A percentile compares a stretch with the other conserved stretches of the same genome.
Evolutionary conservation across 2,329 filamentous ascomycete genomes (phyloP).

Genomic region (Sarocladium oryzae): DNA sequence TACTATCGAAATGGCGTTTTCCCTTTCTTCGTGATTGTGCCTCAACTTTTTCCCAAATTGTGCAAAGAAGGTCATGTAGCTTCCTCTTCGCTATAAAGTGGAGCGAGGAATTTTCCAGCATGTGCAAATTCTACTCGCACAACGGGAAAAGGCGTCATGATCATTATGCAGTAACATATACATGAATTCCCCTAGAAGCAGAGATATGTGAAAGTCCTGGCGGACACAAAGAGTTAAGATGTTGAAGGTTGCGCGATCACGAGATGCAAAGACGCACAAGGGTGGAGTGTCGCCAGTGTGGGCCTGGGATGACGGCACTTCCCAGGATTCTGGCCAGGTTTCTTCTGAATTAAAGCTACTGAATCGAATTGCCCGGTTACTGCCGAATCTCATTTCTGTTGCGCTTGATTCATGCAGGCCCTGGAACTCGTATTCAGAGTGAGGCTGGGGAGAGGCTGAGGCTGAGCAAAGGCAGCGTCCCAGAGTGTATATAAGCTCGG

Average conservation of each 20-base stretch:
- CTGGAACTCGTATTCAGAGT: not conserved
- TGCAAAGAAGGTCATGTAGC: too few species aligned
- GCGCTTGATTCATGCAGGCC: not conserved
- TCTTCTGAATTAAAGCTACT: not conserved
- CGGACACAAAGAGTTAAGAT: too few species aligned
- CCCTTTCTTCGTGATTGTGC: too few species aligned
- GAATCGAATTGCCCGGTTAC: not conserved
- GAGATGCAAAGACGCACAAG: not conserved
- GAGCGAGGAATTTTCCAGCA: too few species aligned
- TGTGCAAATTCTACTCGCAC: too few species aligned
- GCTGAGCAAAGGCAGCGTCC: not conserved
- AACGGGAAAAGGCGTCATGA: too few species aligned
- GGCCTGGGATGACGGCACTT: constrained; percentile 1
- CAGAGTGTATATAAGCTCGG: constrained; percentile 2
- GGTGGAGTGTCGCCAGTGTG: not conserved
- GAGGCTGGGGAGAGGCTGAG: constrained; percentile 5
- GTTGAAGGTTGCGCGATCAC: not conserved
- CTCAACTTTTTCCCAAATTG: too few species aligned
- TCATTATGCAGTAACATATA: too few species aligned
- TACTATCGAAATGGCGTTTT: constrained; percentile 2
- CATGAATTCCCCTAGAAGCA: too few species aligned
- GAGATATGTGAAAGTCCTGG: too few species aligned
- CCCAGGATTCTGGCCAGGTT: not conserved
- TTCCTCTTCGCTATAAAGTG: too few species aligned
- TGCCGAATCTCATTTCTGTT: not conserved